Conservation (phyloP, 2,329 filamentous ascomycete species). For the Aaosphaeria pasadenensis region DNA sequence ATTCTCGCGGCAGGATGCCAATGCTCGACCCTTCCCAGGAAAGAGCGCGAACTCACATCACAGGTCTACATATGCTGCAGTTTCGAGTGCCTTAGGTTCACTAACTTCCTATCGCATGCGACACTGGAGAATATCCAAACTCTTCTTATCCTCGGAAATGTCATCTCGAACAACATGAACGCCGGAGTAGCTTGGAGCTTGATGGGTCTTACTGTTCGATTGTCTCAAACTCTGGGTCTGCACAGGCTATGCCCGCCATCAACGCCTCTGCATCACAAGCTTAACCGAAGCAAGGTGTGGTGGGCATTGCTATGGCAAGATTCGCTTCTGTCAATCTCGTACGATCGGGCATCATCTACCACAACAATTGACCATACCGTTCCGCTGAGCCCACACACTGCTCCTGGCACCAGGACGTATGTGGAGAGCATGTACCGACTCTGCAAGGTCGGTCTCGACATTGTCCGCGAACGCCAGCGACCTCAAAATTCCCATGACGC, state of each 20-base stretch:
- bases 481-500: conserved; percentile 53
- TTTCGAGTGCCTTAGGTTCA: conserved; percentile 62
- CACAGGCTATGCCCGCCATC: conserved; percentile 58
- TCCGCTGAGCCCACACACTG: conserved; percentile 39
- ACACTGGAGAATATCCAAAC: conserved; percentile 62
- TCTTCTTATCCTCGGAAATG: conserved; percentile 60
- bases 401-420: conserved; percentile 51
- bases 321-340: conserved; percentile 61
- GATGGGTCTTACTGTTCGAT: conserved; percentile 57
- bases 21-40: conserved; percentile 55
- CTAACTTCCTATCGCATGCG: conserved; percentile 61
- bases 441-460: conserved; percentile 58
- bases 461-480: conserved; percentile 57
- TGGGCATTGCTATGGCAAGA: conserved; percentile 66
- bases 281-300: conserved; percentile 41
- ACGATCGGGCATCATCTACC: conserved; percentile 59
- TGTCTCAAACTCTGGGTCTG: conserved; percentile 59
- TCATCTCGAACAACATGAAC: conserved; percentile 62
- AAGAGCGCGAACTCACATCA: conserved; percentile 61
- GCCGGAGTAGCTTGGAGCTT: conserved; percentile 62
- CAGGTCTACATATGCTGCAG: conserved; percentile 65
- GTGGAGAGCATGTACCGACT: conserved; percentile 57
- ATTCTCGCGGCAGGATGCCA: conserved; percentile 62
- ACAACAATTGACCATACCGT: conserved; percentile 50
- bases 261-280: conserved; percentile 45